Evolutionary conservation across 2,329 filamentous ascomycete species (phyloP).

Genomic region (Helotiales sp.): DNA sequence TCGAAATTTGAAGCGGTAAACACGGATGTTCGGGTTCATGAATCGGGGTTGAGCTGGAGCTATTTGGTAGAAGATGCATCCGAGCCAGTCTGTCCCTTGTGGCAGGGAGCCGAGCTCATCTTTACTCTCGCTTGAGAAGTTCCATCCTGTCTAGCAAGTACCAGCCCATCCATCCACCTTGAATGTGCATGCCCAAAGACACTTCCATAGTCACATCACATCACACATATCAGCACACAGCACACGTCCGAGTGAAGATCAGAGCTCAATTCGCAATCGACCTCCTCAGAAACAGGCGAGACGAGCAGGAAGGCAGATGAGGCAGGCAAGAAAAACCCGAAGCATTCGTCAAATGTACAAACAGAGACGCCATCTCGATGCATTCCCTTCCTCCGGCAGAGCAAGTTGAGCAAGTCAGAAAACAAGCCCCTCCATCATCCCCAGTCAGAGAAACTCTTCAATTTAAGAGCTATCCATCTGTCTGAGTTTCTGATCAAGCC

Average conservation of each 20-base stretch:
- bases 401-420: slow-evolving; percentile 19
- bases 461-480: neutral
- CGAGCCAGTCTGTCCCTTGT: neutral
- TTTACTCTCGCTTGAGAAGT: neutral
- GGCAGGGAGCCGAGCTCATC: neutral
- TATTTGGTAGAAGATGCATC: neutral
- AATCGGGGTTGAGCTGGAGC: neutral
- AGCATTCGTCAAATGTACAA: slow-evolving; percentile 41
- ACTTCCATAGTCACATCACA: neutral
- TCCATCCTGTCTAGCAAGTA: neutral
- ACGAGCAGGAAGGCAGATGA: neutral
- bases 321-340: neutral
- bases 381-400: slow-evolving; percentile 38
- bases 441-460: neutral
- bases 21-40: neutral
- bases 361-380: slow-evolving; percentile 40
- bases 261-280: neutral
- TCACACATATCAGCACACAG: neutral
- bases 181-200: no score
- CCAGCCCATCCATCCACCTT: neutral
- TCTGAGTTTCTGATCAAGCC: neutral
- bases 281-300: neutral
- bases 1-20: neutral
- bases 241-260: neutral
- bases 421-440: neutral